Base-by-base conservation (phyloP, 345 rosid genomes). In the Boechera divaricarpa region DNA sequence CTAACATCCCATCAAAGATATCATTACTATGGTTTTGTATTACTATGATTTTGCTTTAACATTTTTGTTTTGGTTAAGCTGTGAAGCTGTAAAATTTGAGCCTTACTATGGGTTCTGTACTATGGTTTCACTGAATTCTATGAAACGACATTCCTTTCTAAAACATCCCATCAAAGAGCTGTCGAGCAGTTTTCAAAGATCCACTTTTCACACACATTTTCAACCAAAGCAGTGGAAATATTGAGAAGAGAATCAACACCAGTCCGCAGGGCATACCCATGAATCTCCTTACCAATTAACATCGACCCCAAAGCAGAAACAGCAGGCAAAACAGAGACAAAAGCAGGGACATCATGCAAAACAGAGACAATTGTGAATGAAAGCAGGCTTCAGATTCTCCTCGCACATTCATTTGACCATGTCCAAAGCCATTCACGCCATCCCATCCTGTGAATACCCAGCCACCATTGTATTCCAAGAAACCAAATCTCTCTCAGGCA, bases 381-480 rank as follows among this genome's bases (percentile, higher is more conserved):
- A 88, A 79, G 87, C 89, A 61, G 91, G 95, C 67, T 85, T 87
- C 72, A 79, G 72, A 28, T 85, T 90, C 77, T 87, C 90, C 69
- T 75, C 81, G n/a, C 84, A 86, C 88, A 93, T 88, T 80, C 72
- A 78, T 13, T 45, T 44, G 70, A 89, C 86, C 86, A 91, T 63
- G 9, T 77, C 87, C 64, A 93, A 75, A 1, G 97, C 96, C 67
- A 81, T 63, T 32, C 41, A 68, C 8, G 90, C 80, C 52, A 91
- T 79, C 13, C 91, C 88, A 84, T 93, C 89, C 75, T 91, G 96
- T 0, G 94, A 85, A 63, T 80, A 85, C 26, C 97, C 97, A 64
- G 96, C 83, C 78, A 91, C 77, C 66, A 93, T 93, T 1, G 94
- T 86, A 72, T 91, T 93, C 97, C 92, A 93, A 8, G 87, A 89